A percentile compares a stretch with the other conserved stretches of the same genome.
These are phyloP conservation scores for Diutina neorugosa DNA, from an alignment of 1,139 yeast genomes.

Conservation along the genomic window DNA sequence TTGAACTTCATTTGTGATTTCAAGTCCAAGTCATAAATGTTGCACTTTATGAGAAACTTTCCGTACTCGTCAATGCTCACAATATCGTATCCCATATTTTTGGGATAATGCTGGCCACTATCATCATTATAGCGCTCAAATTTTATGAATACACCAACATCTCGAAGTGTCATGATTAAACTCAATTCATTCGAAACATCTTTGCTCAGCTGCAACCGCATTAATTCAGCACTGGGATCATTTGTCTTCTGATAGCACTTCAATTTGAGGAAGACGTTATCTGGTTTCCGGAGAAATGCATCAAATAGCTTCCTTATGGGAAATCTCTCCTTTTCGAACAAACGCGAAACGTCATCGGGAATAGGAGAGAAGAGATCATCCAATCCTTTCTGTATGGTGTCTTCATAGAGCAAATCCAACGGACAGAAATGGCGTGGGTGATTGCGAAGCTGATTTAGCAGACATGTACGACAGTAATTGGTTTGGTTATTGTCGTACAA, in stretches of 20 bases:
- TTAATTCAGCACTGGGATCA: constrained; percentile 22
- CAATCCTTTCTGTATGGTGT: constrained; percentile 22
- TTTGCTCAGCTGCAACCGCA: constrained; percentile 20
- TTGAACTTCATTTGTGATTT: constrained; percentile 28
- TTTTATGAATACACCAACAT: constrained; percentile 38
- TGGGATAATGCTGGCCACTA: constrained; percentile 20
- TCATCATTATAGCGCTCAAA: constrained; percentile 22
- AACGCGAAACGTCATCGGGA: constrained; percentile 12
- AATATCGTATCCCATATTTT: constrained; percentile 22
- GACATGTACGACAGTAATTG: constrained; percentile 33
- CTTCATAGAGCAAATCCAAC: constrained; percentile 24
- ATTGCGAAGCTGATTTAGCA: constrained; percentile 24
- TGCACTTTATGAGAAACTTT: constrained; percentile 23
- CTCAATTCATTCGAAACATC: constrained; percentile 35
- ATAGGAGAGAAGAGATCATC: constrained; percentile 21
- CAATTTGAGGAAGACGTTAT: constrained; percentile 27
- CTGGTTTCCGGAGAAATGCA: constrained; percentile 15
- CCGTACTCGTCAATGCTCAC: constrained; percentile 16
- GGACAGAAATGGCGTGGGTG: constrained; percentile 32
- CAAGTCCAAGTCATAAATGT: constrained; percentile 33
- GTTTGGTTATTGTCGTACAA: constrained; percentile 27
- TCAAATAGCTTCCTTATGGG: constrained; percentile 12
- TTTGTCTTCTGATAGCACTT: constrained; percentile 25
- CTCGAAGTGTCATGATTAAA: constrained; percentile 19
- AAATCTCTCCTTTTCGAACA: constrained; percentile 9